Evolutionary conservation across 148 eudicot species (phyloP).

Genomic region (Hydrangea macrophylla): DNA sequence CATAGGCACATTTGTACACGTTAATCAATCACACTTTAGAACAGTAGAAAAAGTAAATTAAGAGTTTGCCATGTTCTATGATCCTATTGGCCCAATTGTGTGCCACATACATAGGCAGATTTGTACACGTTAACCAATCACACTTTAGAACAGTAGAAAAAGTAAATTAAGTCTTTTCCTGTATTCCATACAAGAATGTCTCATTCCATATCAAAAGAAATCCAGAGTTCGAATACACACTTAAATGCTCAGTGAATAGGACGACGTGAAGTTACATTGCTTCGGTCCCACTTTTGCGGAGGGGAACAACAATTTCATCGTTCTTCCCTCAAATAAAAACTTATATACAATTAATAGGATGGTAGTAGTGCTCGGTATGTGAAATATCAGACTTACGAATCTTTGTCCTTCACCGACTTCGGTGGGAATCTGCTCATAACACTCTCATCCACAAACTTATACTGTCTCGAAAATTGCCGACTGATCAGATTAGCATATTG

Average conservation of each 20-base stretch:
- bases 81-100: too few species aligned
- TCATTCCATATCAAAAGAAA: background rate
- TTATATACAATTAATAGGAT: background rate
- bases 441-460: conserved; percentile 68
- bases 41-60: too few species aligned
- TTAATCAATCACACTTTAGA: too few species aligned
- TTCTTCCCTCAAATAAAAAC: too few species aligned
- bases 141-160: too few species aligned
- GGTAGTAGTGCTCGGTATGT: background rate
- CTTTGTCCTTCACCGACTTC: conserved; percentile 48
- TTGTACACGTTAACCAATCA: too few species aligned
- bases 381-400: conserved; percentile 15
- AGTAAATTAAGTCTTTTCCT: too few species aligned
- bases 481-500: conserved; percentile 56
- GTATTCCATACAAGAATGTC: conserved; percentile 1
- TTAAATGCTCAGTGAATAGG: background rate
- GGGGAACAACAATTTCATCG: too few species aligned
- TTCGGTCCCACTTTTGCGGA: background rate
- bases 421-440: conserved; percentile 52
- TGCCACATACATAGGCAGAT: too few species aligned
- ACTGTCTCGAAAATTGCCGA: conserved; percentile 59
- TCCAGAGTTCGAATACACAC: background rate
- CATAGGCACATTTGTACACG: too few species aligned
- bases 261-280: background rate
- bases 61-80: too few species aligned